Conservation (phyloP, 2,329 filamentous ascomycete species). For the Bipolaris cookei region DNA sequence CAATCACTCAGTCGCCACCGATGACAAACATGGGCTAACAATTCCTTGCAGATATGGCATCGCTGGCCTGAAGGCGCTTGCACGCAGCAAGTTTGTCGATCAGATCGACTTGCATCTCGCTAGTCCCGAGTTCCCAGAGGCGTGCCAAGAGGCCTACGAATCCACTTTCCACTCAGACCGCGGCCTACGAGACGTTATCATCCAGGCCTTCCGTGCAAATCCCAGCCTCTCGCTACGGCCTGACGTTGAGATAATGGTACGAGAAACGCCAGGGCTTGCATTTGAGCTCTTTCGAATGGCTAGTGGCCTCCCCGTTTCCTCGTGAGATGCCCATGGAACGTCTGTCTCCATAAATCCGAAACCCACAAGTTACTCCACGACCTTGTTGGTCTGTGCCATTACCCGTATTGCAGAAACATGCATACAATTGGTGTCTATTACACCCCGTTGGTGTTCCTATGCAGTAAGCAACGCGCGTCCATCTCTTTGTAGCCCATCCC, state of each 20-base stretch:
- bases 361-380: neutral
- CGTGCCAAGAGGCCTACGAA: slow-evolving; percentile 58
- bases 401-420: slow-evolving; percentile 3
- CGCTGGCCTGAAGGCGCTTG: slow-evolving; percentile 54
- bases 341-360: neutral
- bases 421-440: slow-evolving; percentile 2
- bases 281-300: slow-evolving; percentile 58
- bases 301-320: slow-evolving; percentile 53
- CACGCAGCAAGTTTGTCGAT: slow-evolving; percentile 55
- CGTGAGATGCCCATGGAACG: slow-evolving; percentile 21
- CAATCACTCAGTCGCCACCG: slow-evolving; percentile 11
- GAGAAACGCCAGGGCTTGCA: slow-evolving; percentile 55
- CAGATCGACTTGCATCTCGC: slow-evolving; percentile 54
- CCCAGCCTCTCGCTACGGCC: slow-evolving; percentile 54
- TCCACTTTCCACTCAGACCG: slow-evolving; percentile 58
- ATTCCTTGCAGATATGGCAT: slow-evolving; percentile 53
- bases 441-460: slow-evolving; percentile 2
- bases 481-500: neutral
- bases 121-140: slow-evolving; percentile 55
- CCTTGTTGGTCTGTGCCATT: neutral
- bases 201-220: slow-evolving; percentile 56
- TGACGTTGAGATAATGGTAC: slow-evolving; percentile 54
- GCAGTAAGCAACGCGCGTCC: slow-evolving; percentile 4
- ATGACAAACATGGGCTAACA: slow-evolving; percentile 32
- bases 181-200: slow-evolving; percentile 56